Evolutionary conservation across 1,284 basidiomycete species (phyloP).

Genomic region (Tetrapyrgos nigripes): DNA sequence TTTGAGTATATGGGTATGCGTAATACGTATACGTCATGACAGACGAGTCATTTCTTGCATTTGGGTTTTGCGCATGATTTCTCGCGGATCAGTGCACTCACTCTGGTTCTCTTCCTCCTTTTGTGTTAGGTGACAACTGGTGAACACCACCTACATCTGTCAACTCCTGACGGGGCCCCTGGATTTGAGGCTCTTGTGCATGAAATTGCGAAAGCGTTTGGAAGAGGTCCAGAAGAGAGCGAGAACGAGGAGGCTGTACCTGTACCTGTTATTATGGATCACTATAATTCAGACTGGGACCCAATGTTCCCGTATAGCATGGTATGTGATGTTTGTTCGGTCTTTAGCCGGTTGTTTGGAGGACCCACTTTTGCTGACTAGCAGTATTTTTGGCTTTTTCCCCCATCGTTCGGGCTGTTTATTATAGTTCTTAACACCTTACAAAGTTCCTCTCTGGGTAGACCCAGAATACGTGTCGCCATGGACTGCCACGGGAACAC

Average conservation of each 20-base stretch:
- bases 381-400: background rate
- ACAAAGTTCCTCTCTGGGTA: conserved; percentile 70
- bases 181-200: conserved; percentile 69
- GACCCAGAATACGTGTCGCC: conserved; percentile 59
- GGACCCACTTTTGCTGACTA: conserved; percentile 19
- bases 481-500: conserved; percentile 33
- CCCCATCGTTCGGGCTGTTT: no score
- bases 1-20: conserved; percentile 1
- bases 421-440: conserved; percentile 85
- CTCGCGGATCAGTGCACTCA: background rate
- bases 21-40: no score
- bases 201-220: conserved; percentile 69
- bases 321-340: conserved; percentile 46
- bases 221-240: conserved; percentile 21
- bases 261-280: conserved; percentile 63
- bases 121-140: conserved; percentile 69
- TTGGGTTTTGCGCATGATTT: no score
- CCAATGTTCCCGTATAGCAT: conserved; percentile 86
- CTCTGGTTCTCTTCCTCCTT: conserved; percentile 6
- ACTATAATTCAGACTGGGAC: conserved; percentile 85
- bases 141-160: conserved; percentile 83
- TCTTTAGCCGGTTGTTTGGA: background rate
- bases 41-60: no score
- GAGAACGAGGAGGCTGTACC: conserved; percentile 27
- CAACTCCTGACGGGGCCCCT: conserved; percentile 85